Conservation (phyloP, 2,329 filamentous ascomycete genomes). For the Xylaria digitata region DNA sequence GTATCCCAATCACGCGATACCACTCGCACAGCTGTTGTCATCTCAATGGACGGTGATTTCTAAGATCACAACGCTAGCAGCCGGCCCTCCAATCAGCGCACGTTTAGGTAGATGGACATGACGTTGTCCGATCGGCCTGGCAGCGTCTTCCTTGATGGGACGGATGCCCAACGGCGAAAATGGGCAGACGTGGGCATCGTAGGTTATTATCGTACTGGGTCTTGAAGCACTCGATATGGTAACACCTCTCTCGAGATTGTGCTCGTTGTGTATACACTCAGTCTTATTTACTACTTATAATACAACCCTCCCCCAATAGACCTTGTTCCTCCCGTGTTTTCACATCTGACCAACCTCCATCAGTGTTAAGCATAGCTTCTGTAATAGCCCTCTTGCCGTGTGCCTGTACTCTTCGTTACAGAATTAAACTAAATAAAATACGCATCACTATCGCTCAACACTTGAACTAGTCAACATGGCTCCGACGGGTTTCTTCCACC, state of each 20-base stretch:
- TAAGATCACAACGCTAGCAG: constrained; percentile 22
- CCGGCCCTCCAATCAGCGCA: constrained; percentile 21
- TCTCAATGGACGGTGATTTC: constrained; percentile 12
- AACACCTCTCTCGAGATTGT: constrained; percentile 26
- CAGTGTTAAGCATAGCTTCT: background rate
- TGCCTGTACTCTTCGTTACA: constrained; percentile 1
- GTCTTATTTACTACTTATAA: constrained; percentile 12
- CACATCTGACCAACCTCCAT: constrained; percentile 14
- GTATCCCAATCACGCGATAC: constrained; percentile 19
- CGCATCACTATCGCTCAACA: constrained; percentile 4
- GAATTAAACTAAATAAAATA: background rate
- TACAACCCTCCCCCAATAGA: constrained; percentile 12
- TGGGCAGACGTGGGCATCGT: background rate
- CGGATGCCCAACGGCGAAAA: constrained; percentile 15
- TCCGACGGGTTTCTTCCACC: constrained; percentile 53
- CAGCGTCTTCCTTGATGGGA: constrained; percentile 11
- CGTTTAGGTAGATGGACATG: constrained; percentile 8
- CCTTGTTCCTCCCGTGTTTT: background rate
- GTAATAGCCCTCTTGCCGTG: constrained; percentile 20
- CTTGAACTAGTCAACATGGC: constrained; percentile 42
- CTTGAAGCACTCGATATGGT: constrained; percentile 7
- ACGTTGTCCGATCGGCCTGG: constrained; percentile 32
- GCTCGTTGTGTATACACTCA: background rate
- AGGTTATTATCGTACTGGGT: constrained; percentile 14
- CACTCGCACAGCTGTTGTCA: constrained; percentile 10